Percentiles rank a stretch among this genome's conserved stretches.
phyloP scores from a whole-genome alignment of 1,284 basidiomycete species.

The Clitocybe nebularis region DNA sequence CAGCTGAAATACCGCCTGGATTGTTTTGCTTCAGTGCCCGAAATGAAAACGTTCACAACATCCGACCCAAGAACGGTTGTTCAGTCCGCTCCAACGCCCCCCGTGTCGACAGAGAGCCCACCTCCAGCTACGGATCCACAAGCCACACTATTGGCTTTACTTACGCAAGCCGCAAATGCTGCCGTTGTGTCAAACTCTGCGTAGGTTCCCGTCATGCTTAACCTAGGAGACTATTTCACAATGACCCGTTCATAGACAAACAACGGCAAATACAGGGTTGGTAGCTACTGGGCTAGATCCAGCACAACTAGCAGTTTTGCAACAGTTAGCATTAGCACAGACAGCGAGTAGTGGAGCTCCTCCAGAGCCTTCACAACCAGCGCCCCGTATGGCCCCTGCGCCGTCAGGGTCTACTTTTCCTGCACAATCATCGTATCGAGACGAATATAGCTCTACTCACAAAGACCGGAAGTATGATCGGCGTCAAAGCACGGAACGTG shows the following conservation, averaged over 20 bases:
- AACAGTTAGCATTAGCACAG: constrained; percentile 68
- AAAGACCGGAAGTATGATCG: constrained; percentile 44
- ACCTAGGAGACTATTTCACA: constrained; percentile 1
- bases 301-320: constrained; percentile 63
- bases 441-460: constrained; percentile 38
- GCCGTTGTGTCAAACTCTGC: constrained; percentile 23
- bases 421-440: constrained; percentile 30
- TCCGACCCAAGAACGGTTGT: constrained; percentile 39
- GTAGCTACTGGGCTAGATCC: constrained; percentile 39
- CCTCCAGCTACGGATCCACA: constrained; percentile 41
- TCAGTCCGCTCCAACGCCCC: constrained; percentile 28
- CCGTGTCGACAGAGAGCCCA: constrained; percentile 24
- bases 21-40: constrained; percentile 61
- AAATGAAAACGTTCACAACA: constrained; percentile 37
- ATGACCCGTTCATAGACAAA: constrained; percentile 47
- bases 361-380: constrained; percentile 22
- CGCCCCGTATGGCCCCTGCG: constrained; percentile 27
- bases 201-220: constrained; percentile 24
- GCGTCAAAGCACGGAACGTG: constrained; percentile 46
- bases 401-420: constrained; percentile 20
- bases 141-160: constrained; percentile 60
- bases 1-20: constrained; percentile 63
- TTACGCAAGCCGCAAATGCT: constrained; percentile 54
- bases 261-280: constrained; percentile 46
- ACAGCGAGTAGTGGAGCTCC: constrained; percentile 38